Evolutionary conservation across 805 yeast species (phyloP).

Genomic region (Lipomyces yamadae): DNA sequence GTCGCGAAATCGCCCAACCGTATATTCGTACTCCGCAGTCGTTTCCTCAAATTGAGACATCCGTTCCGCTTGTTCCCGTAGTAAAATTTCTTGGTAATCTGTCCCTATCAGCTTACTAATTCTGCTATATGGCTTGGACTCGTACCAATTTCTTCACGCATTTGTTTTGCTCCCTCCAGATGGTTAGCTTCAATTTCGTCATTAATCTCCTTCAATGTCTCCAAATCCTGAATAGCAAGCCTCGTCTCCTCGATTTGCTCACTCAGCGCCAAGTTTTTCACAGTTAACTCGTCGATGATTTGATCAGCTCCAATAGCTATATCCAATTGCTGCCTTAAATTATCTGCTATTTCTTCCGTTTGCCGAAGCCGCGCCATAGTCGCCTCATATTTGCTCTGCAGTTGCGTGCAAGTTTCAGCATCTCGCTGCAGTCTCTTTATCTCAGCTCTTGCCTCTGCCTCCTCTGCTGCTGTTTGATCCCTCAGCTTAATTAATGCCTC

Average conservation of each 20-base stretch:
- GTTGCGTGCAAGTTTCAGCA: constrained; percentile 8
- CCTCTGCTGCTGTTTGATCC: constrained; percentile 39
- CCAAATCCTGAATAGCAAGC: constrained; percentile 55
- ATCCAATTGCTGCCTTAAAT: constrained; percentile 45
- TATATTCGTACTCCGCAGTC: constrained; percentile 34
- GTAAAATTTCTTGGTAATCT: constrained; percentile 29
- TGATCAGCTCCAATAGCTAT: constrained; percentile 46
- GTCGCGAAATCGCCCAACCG: constrained; percentile 39
- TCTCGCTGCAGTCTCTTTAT: constrained; percentile 35
- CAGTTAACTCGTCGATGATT: constrained; percentile 48
- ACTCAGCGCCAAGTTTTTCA: constrained; percentile 48
- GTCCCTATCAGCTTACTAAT: constrained; percentile 39
- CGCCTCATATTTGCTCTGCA: constrained; percentile 23
- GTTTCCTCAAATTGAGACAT: constrained; percentile 24
- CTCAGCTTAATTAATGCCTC: constrained; percentile 50
- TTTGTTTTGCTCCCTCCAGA: constrained; percentile 50
- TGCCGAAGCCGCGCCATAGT: constrained; percentile 16
- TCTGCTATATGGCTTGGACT: constrained; percentile 38
- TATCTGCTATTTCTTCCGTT: constrained; percentile 28
- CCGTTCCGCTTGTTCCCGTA: constrained; percentile 30
- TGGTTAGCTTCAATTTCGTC: constrained; percentile 57
- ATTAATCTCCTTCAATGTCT: constrained; percentile 58
- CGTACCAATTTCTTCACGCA: constrained; percentile 48
- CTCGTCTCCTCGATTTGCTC: constrained; percentile 48
- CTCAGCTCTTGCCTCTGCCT: constrained; percentile 33